phyloP scores from a whole-genome alignment of 352 stramenopile species.

The Phytophthora constricta region DNA sequence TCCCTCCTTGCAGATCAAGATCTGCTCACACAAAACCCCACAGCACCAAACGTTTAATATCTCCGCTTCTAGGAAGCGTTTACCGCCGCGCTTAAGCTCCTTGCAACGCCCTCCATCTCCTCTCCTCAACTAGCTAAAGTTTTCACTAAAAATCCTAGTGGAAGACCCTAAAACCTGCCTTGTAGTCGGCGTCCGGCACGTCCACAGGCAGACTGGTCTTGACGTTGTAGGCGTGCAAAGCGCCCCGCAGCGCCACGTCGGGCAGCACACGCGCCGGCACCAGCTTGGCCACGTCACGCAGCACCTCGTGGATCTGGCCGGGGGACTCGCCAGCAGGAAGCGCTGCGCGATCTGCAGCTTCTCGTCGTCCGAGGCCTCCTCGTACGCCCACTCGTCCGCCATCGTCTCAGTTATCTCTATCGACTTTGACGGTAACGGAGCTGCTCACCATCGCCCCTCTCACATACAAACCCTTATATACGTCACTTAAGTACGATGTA shows the following conservation, averaged over 20 bases:
- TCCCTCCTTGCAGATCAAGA: conserved; percentile 82
- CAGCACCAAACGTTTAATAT: background rate
- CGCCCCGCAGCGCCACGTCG: conserved; percentile 70
- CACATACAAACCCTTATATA: background rate
- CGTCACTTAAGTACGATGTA: too few relatives aligned
- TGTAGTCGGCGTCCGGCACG: conserved; percentile 78
- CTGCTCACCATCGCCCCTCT: background rate
- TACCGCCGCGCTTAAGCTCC: background rate
- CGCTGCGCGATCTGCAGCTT: conserved; percentile 91
- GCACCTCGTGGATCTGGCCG: conserved; percentile 89
- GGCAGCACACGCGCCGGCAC: conserved; percentile 73
- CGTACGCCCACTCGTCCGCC: conserved; percentile 70
- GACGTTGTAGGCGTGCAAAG: conserved; percentile 85
- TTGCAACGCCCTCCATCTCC: background rate
- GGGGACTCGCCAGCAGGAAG: conserved; percentile 91
- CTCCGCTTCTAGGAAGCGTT: background rate
- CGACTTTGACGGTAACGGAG: background rate
- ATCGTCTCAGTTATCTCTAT: conserved; percentile 32
- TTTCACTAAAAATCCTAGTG: background rate
- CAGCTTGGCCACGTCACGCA: conserved; percentile 87
- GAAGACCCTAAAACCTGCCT: conserved; percentile 39
- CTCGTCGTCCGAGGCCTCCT: conserved; percentile 86
- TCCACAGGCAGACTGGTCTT: conserved; percentile 68
- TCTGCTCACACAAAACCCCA: conserved; percentile 40
- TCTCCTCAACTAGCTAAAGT: background rate